Percentiles rank a stretch among this genome's conserved stretches.
Evolutionary conservation across 1,139 yeast genomes (phyloP).

Genomic region (Diutina scorzettiae): DNA sequence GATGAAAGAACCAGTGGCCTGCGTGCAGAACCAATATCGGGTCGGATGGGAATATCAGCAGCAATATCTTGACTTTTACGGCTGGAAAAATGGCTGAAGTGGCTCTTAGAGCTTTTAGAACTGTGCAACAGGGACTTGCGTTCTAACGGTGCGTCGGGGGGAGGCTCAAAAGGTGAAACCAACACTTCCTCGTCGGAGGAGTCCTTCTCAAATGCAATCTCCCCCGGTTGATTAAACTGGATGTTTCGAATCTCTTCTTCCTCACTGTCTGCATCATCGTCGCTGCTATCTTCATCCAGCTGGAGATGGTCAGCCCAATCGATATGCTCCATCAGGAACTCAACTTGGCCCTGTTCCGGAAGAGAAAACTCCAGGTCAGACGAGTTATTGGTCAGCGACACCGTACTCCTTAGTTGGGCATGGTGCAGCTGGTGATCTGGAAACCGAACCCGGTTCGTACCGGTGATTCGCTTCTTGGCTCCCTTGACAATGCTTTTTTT

Average conservation of each 20-base stretch:
- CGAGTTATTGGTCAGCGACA: conserved; percentile 4
- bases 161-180: background rate
- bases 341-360: conserved; percentile 1
- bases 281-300: background rate
- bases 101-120: no score
- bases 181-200: background rate
- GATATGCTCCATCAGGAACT: background rate
- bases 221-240: background rate
- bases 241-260: background rate
- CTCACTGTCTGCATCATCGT: background rate
- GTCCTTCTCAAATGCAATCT: background rate
- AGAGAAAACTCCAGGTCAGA: background rate
- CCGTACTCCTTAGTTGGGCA: background rate
- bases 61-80: background rate
- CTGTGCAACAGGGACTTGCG: background rate
- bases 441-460: background rate
- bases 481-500: background rate
- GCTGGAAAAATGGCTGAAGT: no score
- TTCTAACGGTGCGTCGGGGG: background rate
- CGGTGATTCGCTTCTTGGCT: background rate
- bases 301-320: background rate
- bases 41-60: background rate
- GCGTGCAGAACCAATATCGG: background rate
- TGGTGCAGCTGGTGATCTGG: background rate
- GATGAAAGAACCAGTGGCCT: background rate